phyloP scores from a whole-genome alignment of 2,329 filamentous ascomycete genomes.

The Rutstroemia sp. region DNA sequence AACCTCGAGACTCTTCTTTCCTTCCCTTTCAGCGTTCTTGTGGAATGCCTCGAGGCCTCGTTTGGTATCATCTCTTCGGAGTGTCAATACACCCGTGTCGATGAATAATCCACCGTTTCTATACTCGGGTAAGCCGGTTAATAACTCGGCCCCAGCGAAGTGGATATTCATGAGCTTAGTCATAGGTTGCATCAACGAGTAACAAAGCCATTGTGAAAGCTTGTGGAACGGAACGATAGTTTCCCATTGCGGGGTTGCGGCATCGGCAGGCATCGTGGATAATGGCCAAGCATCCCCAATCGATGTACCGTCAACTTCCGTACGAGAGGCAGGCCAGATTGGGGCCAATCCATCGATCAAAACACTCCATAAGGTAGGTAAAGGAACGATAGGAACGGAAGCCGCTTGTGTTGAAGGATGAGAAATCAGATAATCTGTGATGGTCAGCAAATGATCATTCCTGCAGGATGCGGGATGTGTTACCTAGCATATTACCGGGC shows the following conservation, averaged over 20 bases:
- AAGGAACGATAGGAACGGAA: conserved; percentile 76
- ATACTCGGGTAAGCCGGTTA: conserved; percentile 87
- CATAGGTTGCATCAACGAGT: conserved; percentile 91
- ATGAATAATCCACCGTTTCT: conserved; percentile 86
- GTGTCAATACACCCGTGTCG: conserved; percentile 69
- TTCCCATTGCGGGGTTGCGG: conserved; percentile 59
- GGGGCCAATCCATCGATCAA: conserved; percentile 79
- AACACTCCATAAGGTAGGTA: conserved; percentile 84
- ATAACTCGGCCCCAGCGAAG: conserved; percentile 71
- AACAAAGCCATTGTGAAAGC: conserved; percentile 88
- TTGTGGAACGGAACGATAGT: conserved; percentile 89
- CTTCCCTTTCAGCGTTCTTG: conserved; percentile 64
- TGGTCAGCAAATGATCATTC: conserved; percentile 19
- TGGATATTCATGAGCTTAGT: conserved; percentile 70
- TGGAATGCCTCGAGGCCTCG: conserved; percentile 64
- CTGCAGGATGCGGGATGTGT: conserved; percentile 22
- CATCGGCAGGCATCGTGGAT: conserved; percentile 59
- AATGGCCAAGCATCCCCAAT: conserved; percentile 95
- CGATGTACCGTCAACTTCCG: conserved; percentile 76
- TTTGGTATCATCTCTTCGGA: conserved; percentile 63
- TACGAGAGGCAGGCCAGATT: conserved; percentile 86
- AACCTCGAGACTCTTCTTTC: conserved; percentile 64
- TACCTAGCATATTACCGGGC: conserved; percentile 92
- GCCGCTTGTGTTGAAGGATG: conserved; percentile 86
- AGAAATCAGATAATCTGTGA: conserved; percentile 77